phyloP scores from a whole-genome alignment of 2,329 filamentous ascomycete species.

The Paecilomyces niveus region DNA sequence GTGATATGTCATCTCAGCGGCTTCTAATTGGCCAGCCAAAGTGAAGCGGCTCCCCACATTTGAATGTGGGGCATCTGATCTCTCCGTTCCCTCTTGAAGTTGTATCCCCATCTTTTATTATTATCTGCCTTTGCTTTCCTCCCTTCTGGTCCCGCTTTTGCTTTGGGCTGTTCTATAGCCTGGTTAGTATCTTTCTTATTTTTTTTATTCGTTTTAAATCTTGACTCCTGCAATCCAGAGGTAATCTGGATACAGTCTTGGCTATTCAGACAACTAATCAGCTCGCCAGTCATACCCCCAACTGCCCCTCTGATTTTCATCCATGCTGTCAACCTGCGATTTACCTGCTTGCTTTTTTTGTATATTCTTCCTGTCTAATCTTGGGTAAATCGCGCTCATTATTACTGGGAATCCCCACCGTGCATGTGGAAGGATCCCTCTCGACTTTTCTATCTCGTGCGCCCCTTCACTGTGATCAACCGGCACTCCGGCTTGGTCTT shows the following conservation, averaged over 20 bases:
- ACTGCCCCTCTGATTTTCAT: neutral
- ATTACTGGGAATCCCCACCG: neutral
- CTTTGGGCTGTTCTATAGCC: neutral
- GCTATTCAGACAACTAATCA: neutral
- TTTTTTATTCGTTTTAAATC: neutral
- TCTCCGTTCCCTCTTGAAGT: constrained; percentile 1
- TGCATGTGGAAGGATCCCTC: neutral
- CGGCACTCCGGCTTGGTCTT: neutral
- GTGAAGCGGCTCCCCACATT: constrained; percentile 6
- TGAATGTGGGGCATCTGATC: neutral
- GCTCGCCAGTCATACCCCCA: neutral
- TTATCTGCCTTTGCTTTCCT: neutral
- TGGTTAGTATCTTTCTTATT: neutral
- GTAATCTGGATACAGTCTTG: neutral
- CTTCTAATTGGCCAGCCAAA: constrained; percentile 4
- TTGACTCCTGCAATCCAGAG: neutral
- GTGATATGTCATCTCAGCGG: neutral
- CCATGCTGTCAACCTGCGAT: neutral
- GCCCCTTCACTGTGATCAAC: neutral
- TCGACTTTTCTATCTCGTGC: neutral
- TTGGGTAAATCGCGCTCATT: neutral
- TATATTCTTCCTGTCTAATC: neutral
- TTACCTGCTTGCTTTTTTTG: neutral
- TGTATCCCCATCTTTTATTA: neutral
- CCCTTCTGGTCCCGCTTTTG: neutral